These are phyloP conservation scores for Ogataea kodamae DNA, from an alignment of 805 yeast species.

Conservation along the genomic window DNA sequence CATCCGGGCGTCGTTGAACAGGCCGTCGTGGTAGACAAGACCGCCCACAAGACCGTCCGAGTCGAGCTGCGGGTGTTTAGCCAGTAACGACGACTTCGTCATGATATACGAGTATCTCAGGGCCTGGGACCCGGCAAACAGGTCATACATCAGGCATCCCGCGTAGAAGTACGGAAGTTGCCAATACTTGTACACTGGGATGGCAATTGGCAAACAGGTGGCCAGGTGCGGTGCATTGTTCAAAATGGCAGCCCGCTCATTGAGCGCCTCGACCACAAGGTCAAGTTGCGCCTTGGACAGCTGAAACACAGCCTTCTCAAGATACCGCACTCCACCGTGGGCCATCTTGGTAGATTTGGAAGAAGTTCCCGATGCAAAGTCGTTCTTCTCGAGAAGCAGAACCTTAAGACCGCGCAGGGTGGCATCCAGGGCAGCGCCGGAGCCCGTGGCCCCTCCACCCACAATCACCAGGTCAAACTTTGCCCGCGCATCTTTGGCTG, in stretches of 20 bases:
- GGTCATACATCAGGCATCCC: slow-evolving; percentile 88
- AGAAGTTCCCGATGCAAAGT: slow-evolving; percentile 89
- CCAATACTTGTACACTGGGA: slow-evolving; percentile 96
- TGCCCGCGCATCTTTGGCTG: slow-evolving; percentile 36
- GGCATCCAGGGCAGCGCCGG: slow-evolving; percentile 92
- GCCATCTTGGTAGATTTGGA: slow-evolving; percentile 95
- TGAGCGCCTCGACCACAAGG: slow-evolving; percentile 83
- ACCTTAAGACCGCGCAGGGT: slow-evolving; percentile 86
- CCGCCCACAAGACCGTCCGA: slow-evolving; percentile 78
- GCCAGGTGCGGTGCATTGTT: slow-evolving; percentile 91
- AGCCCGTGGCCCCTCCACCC: slow-evolving; percentile 97
- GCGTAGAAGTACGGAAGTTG: slow-evolving; percentile 90
- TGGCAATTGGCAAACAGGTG: slow-evolving; percentile 83
- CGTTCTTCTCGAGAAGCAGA: slow-evolving; percentile 80
- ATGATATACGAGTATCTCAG: slow-evolving; percentile 73
- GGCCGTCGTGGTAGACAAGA: slow-evolving; percentile 91
- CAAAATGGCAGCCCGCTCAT: slow-evolving; percentile 81
- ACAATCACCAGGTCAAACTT: slow-evolving; percentile 79
- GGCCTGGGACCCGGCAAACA: slow-evolving; percentile 88
- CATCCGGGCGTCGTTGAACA: slow-evolving; percentile 90
- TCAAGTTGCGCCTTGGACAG: slow-evolving; percentile 85
- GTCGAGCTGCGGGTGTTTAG: slow-evolving; percentile 84
- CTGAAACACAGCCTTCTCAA: slow-evolving; percentile 93
- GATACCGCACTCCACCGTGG: slow-evolving; percentile 94
- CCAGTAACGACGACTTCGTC: slow-evolving; percentile 60